A percentile compares a stretch with the other conserved stretches of the same genome.
Conservation (phyloP, 441 rosid species). For the Viola pubescens region DNA sequence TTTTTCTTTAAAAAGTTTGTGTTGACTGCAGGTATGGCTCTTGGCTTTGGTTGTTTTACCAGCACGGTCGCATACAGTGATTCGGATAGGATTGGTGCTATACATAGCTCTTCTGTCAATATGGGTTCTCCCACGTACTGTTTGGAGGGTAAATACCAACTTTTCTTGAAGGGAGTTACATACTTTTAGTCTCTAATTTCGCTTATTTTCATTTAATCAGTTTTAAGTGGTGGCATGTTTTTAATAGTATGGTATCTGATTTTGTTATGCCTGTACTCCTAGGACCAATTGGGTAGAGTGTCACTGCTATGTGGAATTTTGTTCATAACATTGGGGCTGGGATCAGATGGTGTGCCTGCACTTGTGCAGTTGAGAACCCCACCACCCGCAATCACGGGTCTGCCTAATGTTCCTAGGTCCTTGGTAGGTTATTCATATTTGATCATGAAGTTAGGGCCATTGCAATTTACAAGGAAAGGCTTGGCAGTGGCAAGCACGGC, state of each 20-base stretch:
- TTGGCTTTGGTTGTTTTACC: constrained; percentile 79
- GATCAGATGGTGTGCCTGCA: constrained; percentile 78
- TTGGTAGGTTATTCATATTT: constrained; percentile 66
- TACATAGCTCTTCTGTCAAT: constrained; percentile 60
- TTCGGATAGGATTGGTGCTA: constrained; percentile 70
- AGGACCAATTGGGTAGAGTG: constrained; percentile 94
- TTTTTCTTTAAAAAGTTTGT: neutral
- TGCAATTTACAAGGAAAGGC: constrained; percentile 83
- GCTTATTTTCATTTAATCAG: neutral
- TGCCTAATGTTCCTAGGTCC: constrained; percentile 70
- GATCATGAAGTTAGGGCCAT: constrained; percentile 73
- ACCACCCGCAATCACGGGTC: constrained; percentile 46
- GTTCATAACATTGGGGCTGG: constrained; percentile 67
- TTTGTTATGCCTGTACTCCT: constrained; percentile 12
- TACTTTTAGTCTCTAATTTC: neutral
- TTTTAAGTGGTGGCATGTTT: neutral
- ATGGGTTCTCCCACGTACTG: constrained; percentile 55
- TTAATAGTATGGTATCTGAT: neutral
- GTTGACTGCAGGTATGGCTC: constrained; percentile 67
- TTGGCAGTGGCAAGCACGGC: constrained; percentile 92
- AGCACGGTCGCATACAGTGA: constrained; percentile 59
- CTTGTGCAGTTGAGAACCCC: constrained; percentile 80
- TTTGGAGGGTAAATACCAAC: constrained; percentile 57
- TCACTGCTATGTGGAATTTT: constrained; percentile 73
- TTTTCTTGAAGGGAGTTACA: too few relatives aligned